Evolutionary conservation across 2,329 filamentous ascomycete genomes (phyloP), one percentile per base, ranked within the genome.

Genomic region (Saccharata proteae): DNA sequence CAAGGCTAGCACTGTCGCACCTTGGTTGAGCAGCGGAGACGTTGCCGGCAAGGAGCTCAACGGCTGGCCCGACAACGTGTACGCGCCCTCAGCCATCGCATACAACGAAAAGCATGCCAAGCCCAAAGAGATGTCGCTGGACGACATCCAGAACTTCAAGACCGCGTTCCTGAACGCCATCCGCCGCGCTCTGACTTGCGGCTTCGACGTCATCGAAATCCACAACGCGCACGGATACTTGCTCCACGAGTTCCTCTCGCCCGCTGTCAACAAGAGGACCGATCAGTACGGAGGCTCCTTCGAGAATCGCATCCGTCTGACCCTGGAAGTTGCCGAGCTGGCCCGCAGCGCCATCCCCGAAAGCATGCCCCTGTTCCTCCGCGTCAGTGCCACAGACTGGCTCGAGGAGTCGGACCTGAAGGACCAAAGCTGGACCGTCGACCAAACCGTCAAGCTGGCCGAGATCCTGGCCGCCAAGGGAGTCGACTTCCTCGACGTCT

Each of bases 401-500:
- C 64, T 86, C 0, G 76, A 84, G 37, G 61, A 68, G 35, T 64
- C 68, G 29, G 62, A 63, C 1, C 42, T 55, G 12, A 32, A 24
- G 0, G 51, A 64, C 8, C 68, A 75, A 41, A 72, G 68, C 44
- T 90, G 82, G 81, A 78, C 67, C 0, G 42, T 72, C 3, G 66
- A 74, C 11, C 67, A 88, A 33, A 75, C 73, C 0, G 62, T 73
- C 17, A 61, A 62, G 29, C 66, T 90, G 2, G 77, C 80, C 0
- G 50, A 63, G 48, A 60, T 78, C 7, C 68, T 94, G 1, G 79
- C 81, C 0, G 70, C 68, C 0, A 62, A 67, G 9, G 86, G 86
- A 17, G 69, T 93, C 25, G 86, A 94, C 51, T 61, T 93, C 11
- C 65, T 93, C 17, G 86, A 94, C 51, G 73, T 93, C 35, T 84